Evolutionary conservation across 108 stramenopile genomes (phyloP).

Genomic region (Tribonema minus): DNA sequence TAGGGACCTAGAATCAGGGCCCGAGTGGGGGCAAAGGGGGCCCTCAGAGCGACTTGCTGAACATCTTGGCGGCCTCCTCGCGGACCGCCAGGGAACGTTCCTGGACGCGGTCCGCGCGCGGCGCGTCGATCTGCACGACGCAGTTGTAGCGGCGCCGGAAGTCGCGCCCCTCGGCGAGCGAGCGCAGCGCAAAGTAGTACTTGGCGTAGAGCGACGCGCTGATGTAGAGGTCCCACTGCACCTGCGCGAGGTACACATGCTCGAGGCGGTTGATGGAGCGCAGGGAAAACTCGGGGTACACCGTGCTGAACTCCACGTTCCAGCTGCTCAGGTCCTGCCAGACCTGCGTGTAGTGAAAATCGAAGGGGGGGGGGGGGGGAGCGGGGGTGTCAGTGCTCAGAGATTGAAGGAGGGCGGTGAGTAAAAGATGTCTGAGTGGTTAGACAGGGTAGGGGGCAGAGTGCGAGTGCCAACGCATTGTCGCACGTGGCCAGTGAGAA

Average conservation of each 20-base stretch:
- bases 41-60: neutral
- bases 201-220: conserved; percentile 87
- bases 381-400: no score
- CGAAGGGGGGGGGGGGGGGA: neutral
- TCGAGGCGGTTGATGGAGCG: conserved; percentile 80
- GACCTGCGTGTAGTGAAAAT: conserved; percentile 28
- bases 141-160: conserved; percentile 31
- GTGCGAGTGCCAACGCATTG: no score
- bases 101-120: neutral
- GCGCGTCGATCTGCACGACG: conserved; percentile 12
- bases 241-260: conserved; percentile 70
- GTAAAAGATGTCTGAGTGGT: no score
- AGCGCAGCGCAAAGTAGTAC: conserved; percentile 94
- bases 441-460: no score
- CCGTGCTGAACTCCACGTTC: conserved; percentile 94
- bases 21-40: no score
- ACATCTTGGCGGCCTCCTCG: neutral
- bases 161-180: conserved; percentile 32
- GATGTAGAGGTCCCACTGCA: conserved; percentile 96
- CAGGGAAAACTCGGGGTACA: conserved; percentile 90
- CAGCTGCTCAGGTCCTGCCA: conserved; percentile 96
- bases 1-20: no score
- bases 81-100: neutral
- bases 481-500: no score
- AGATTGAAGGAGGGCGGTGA: no score